These are phyloP conservation scores for Erodium trifolium DNA, from an alignment of 441 rosid species.

Conservation along the genomic window DNA sequence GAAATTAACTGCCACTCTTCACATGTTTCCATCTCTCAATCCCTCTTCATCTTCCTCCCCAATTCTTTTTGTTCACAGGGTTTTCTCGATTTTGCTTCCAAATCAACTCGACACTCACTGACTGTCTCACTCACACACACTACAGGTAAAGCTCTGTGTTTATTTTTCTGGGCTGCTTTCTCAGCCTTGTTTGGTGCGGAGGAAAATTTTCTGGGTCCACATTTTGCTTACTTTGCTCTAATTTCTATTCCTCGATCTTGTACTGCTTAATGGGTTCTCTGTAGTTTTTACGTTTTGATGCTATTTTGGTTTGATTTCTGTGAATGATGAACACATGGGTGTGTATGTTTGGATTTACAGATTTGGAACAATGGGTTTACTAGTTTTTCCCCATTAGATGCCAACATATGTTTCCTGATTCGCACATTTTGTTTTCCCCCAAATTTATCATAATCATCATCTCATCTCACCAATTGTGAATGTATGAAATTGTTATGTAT, in stretches of 20 bases:
- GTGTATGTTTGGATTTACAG: background rate
- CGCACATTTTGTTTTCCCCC: background rate
- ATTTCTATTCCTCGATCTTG: background rate
- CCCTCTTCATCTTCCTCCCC: constrained; percentile 6
- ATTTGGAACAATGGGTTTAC: constrained; percentile 3
- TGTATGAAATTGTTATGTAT: background rate
- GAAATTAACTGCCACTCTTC: background rate
- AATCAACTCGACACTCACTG: constrained; percentile 6
- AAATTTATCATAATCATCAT: background rate
- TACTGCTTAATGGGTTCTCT: background rate
- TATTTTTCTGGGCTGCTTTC: too few species aligned
- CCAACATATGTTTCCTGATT: background rate
- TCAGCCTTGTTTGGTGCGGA: too few species aligned
- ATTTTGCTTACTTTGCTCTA: background rate
- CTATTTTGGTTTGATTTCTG: background rate
- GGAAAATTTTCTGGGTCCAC: too few species aligned
- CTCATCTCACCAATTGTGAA: background rate
- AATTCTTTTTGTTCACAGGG: background rate
- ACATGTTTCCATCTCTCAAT: background rate
- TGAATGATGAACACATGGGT: background rate
- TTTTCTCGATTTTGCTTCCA: constrained; percentile 1
- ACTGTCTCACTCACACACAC: constrained; percentile 2
- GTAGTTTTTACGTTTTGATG: background rate
- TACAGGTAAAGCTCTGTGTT: background rate
- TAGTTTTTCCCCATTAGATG: too few species aligned